Percentiles rank a stretch among this genome's conserved stretches.
phyloP scores from a whole-genome alignment of 306 rosid genomes.

The Dicorynia guianensis region DNA sequence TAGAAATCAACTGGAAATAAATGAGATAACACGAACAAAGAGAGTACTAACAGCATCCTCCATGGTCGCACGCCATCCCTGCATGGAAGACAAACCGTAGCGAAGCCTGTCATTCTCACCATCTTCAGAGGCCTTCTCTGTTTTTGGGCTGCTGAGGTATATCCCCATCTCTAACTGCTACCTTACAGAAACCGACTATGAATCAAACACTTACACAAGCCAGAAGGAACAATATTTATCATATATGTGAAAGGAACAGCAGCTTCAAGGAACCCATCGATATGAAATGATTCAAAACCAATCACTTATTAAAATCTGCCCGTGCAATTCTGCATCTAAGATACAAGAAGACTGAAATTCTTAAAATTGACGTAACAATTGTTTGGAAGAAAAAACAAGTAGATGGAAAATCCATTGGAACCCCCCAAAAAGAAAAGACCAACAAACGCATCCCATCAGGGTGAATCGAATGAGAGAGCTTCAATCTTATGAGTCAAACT shows the following conservation, averaged over 20 bases:
- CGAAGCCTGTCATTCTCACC: slow-evolving; percentile 81
- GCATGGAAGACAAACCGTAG: slow-evolving; percentile 89
- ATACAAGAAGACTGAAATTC: background rate
- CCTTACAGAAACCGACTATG: slow-evolving; percentile 21
- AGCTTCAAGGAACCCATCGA: background rate
- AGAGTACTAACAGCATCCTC: slow-evolving; percentile 84
- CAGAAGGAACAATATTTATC: slow-evolving; percentile 8
- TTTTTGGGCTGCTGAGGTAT: slow-evolving; percentile 86
- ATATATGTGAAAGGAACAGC: slow-evolving; percentile 18
- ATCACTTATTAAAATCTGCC: slow-evolving; percentile 34
- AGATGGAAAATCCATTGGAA: background rate
- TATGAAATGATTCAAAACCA: background rate
- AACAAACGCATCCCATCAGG: slow-evolving; percentile 10
- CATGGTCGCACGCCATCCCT: slow-evolving; percentile 98
- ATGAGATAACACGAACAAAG: slow-evolving; percentile 2
- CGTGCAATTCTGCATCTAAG: slow-evolving; percentile 16
- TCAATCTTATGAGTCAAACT: background rate
- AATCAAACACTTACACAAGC: slow-evolving; percentile 11
- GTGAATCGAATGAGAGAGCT: background rate
- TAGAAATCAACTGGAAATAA: background rate
- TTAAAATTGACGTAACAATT: background rate
- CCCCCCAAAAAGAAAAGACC: background rate
- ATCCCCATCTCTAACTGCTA: slow-evolving; percentile 73
- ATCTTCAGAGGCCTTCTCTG: slow-evolving; percentile 88
- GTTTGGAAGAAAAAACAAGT: slow-evolving; percentile 1